Base-by-base conservation (phyloP, 176 grass and related monocot genomes). In the Urochloa ruziziensis region DNA sequence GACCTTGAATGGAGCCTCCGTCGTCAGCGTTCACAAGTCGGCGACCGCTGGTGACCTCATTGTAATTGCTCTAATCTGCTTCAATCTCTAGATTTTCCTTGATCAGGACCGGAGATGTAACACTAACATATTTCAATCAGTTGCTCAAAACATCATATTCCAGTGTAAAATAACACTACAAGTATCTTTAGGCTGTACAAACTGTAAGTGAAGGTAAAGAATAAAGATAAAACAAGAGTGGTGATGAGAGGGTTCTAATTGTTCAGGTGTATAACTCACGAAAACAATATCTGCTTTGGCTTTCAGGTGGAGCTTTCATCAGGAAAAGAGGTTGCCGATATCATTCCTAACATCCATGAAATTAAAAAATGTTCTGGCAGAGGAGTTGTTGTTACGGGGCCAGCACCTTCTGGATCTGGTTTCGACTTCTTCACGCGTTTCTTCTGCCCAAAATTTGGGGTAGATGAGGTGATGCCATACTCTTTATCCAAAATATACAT, bases 291-390 rank as follows among this genome's bases (percentile, higher is more conserved):
- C 17, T 72, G 12, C 8, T 40, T 46, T 74, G 62, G 19, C 58
- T 82, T 92, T 32, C 83, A 97, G 94, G 80, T 94, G 13, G 93
- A 94, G 27, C 82, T 94, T 77, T 51, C 82, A 52, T 94, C 87
- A 59, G 78, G 66, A 48, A 88, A 90, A 67, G 89, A 94, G 64
- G 81, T 92, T 24, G 67, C 52, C 2, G 72, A 90, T 52, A 29
- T 94, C 59, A 39, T 21, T 54, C 93, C 93, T 39, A 85, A 94
- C 35, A 63, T 92, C 79, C 48, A 35, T 12, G 89, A 94, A 78
- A 58, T 94, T 17, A 57, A 79, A 43, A 67, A 90, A 17, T 92
- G 77, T 71, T 67, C 87, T 10, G 87, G 77, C 1, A 76, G 73
- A 85, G 87, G 84, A 36, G 23, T 92, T 53, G 66, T 83, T 48